A percentile compares a stretch with the other conserved stretches of the same genome.
Evolutionary conservation across 805 yeast species (phyloP).

Genomic region (Suhomyces faveliae): DNA sequence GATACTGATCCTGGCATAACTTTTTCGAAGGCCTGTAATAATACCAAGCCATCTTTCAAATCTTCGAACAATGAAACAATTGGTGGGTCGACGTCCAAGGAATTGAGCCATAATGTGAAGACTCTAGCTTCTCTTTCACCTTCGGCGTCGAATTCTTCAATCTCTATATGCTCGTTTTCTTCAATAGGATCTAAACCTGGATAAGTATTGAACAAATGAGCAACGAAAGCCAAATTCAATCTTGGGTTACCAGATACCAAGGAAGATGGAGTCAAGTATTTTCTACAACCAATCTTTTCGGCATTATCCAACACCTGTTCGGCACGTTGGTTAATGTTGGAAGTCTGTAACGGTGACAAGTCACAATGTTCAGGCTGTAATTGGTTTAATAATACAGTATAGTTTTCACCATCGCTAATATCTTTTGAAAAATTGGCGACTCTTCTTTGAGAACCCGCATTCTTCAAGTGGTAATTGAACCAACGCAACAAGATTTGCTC

Average conservation of each 20-base stretch:
- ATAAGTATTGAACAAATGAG: constrained; percentile 92
- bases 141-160: constrained; percentile 98
- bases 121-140: constrained; percentile 99
- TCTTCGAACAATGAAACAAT: constrained; percentile 91
- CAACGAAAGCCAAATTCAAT: constrained; percentile 94
- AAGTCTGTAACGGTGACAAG: constrained; percentile 73
- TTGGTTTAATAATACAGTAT: constrained; percentile 85
- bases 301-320: constrained; percentile 85
- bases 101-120: constrained; percentile 95
- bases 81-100: constrained; percentile 93
- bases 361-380: constrained; percentile 83
- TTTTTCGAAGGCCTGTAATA: constrained; percentile 91
- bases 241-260: constrained; percentile 95
- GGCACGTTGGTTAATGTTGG: constrained; percentile 76
- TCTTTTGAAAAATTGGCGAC: constrained; percentile 85
- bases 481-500: constrained; percentile 95
- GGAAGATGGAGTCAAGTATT: constrained; percentile 90
- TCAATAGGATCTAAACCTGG: constrained; percentile 97
- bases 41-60: constrained; percentile 84
- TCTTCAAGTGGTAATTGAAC: constrained; percentile 94
- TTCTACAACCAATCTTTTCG: constrained; percentile 87
- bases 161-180: constrained; percentile 86
- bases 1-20: constrained; percentile 92
- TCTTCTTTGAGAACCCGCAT: constrained; percentile 85
- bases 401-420: constrained; percentile 92